These are phyloP conservation scores for Cucumis hystrix DNA, from an alignment of 306 rosid species.

Conservation along the genomic window DNA sequence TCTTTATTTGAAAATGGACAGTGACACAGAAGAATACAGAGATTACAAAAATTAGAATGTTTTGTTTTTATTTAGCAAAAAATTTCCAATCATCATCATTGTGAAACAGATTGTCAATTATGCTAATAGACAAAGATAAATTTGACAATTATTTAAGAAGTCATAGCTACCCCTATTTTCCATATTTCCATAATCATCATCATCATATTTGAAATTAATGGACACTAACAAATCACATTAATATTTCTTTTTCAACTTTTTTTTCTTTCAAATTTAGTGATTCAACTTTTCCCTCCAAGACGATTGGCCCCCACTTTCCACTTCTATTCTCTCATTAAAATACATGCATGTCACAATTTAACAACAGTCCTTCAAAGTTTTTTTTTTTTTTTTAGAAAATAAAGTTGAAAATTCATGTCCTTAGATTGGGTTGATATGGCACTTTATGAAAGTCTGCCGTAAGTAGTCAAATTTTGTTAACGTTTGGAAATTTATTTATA, in stretches of 20 bases:
- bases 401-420: neutral
- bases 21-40: neutral
- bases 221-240: neutral
- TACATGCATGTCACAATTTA: constrained; percentile 26
- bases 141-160: neutral
- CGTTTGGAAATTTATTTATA: neutral
- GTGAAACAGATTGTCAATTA: neutral
- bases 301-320: constrained; percentile 7
- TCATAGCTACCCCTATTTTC: neutral
- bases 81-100: neutral
- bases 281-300: constrained; percentile 26
- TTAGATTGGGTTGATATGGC: neutral
- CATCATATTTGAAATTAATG: neutral
- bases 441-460: constrained; percentile 25
- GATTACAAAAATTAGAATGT: neutral
- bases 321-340: neutral
- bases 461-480: constrained; percentile 9
- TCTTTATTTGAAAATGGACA: neutral
- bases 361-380: neutral
- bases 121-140: neutral
- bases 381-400: neutral
- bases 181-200: neutral
- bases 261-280: constrained; percentile 22
- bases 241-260: neutral
- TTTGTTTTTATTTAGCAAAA: neutral